Evolutionary conservation across 1,139 yeast species (phyloP).

Genomic region (Pneumocystis murina): DNA sequence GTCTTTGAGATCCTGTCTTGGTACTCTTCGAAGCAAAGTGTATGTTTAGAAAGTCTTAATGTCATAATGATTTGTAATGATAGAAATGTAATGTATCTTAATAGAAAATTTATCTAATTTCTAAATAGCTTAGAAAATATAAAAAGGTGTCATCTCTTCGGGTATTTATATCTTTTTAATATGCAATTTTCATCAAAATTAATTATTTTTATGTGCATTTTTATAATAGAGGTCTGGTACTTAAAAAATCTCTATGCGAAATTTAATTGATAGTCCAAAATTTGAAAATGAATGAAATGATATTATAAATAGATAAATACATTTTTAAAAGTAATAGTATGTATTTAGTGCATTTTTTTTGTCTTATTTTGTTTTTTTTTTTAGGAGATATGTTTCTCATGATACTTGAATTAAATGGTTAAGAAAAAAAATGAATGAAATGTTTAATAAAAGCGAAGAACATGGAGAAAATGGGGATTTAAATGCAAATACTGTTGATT

Average conservation of each 20-base stretch:
- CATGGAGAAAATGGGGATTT: neutral
- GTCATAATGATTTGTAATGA: neutral
- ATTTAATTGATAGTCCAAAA: neutral
- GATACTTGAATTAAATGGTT: neutral
- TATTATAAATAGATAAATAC: neutral
- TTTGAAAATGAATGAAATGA: neutral
- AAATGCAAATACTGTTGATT: neutral
- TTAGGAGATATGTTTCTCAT: neutral
- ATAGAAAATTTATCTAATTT: neutral
- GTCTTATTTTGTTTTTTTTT: neutral
- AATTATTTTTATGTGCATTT: neutral
- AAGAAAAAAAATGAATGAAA: neutral
- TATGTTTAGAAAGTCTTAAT: neutral
- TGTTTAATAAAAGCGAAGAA: neutral
- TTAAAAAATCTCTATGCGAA: neutral
- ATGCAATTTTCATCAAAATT: neutral
- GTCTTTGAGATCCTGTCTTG: neutral
- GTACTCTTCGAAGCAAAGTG: neutral
- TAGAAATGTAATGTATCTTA: neutral
- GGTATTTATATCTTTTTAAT: neutral
- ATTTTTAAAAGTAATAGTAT: neutral
- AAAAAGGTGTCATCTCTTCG: neutral
- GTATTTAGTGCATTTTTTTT: neutral
- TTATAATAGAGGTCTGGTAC: neutral
- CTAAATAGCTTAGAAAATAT: neutral